Evolutionary conservation across 257 asterid species (phyloP).

Genomic region (Salvia hispanica): DNA sequence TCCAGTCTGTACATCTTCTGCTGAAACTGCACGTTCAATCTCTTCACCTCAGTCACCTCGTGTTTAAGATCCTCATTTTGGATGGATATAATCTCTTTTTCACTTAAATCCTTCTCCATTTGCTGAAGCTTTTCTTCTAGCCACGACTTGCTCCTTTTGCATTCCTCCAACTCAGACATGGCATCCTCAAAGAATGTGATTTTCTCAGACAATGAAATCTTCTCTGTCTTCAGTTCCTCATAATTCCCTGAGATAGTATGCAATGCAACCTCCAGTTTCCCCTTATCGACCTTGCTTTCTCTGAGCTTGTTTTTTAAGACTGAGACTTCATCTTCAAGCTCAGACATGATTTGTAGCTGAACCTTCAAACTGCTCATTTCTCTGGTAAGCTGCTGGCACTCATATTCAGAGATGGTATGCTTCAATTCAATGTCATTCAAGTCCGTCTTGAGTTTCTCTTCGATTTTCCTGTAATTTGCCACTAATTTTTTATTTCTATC

Average conservation of each 20-base stretch:
- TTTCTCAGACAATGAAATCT: constrained; percentile 42
- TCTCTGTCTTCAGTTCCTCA: constrained; percentile 59
- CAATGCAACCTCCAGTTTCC: constrained; percentile 49
- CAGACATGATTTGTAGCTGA: constrained; percentile 55
- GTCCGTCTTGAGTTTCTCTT: constrained; percentile 64
- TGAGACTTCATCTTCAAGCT: constrained; percentile 56
- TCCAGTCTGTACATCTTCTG: constrained; percentile 59
- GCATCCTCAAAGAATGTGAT: constrained; percentile 42
- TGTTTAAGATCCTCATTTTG: constrained; percentile 47
- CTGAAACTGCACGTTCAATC: constrained; percentile 49
- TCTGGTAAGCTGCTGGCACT: constrained; percentile 62
- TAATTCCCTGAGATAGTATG: constrained; percentile 42
- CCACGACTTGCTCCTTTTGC: constrained; percentile 46
- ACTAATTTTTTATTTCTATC: constrained; percentile 47
- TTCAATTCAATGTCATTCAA: constrained; percentile 70
- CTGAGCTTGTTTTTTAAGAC: constrained; percentile 48
- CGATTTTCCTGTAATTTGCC: constrained; percentile 53
- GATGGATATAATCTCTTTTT: constrained; percentile 42
- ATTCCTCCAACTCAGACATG: constrained; percentile 55
- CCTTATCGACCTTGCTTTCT: constrained; percentile 49
- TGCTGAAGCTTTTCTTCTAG: constrained; percentile 58
- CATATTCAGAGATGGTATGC: constrained; percentile 67
- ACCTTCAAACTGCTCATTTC: constrained; percentile 48
- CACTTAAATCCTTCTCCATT: constrained; percentile 53
- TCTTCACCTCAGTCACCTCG: constrained; percentile 51